Evolutionary conservation across 345 rosid genomes (phyloP), one percentile per base, ranked within the genome.

Genomic region (Citropsis articulata): DNA sequence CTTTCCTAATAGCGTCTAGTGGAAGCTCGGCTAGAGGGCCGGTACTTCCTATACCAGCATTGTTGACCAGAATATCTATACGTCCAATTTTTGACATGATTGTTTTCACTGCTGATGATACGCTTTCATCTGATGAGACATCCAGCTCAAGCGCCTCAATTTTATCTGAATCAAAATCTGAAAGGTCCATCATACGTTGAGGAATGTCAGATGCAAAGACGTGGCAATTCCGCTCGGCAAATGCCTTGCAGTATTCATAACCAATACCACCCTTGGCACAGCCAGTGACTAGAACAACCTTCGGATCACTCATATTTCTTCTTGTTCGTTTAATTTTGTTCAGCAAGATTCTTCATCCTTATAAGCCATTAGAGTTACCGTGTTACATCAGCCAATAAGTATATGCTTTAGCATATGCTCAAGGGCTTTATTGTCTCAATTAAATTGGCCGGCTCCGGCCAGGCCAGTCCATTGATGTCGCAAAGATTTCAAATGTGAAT

Each of bases 181-280:
- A 71, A 89, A 91, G 80, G 64, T 84, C 91, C 4, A 75, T 56
- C 48, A 79, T 45, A 9, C 90, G 87, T 36, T 53, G 83, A 67
- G 91, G 84, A 30, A 86, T 79, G 45, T 91, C 91, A 0, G 92
- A 78, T 30, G 93, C 92, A 35, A 86, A 28, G 18, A 89, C 92
- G 0, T n/a, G 89, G 81, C 94, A 88, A 8, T 87, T 84, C 53
- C 75, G 84, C 83, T 85, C 85, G 0, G 89, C 87, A 60, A 91
- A 87, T 66, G 92, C 95, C 82, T 80, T 83, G 87, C 92, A 91
- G 73, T 85, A 91, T 76, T 91, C 93, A 30, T 83, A 86, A 65
- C 93, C 93, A 24, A 89, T 91, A 77, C 93, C 91, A 2, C 95
- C 93, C 80, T 77, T 91, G 14, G 91, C 91, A 59, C 93, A 89